A percentile compares a stretch with the other conserved stretches of the same genome.
Evolutionary conservation across 495 filamentous ascomycete species (phyloP).

Genomic region (Penicillium pulvis): DNA sequence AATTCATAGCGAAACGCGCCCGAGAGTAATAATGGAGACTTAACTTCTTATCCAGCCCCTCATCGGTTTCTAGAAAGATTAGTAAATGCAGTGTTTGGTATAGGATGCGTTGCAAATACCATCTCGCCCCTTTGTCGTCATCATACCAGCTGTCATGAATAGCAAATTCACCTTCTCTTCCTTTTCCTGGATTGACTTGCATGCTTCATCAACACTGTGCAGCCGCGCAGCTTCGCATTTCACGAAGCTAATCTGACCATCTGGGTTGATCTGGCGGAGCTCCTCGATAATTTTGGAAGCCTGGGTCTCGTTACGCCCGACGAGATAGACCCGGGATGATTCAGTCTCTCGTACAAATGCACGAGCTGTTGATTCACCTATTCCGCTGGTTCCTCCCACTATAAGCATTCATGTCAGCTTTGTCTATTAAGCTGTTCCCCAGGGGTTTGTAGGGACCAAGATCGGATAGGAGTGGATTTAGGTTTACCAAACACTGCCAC

Average conservation of each 20-base stretch:
- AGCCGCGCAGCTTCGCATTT: conserved; percentile 57
- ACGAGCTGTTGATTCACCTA: conserved; percentile 61
- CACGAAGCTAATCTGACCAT: conserved; percentile 48
- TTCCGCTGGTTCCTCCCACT: conserved; percentile 67
- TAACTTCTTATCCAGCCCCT: conserved; percentile 60
- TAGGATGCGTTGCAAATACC: conserved; percentile 17
- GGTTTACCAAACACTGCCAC: conserved; percentile 55
- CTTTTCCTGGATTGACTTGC: conserved; percentile 52
- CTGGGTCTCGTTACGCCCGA: conserved; percentile 46
- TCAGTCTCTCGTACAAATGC: conserved; percentile 54
- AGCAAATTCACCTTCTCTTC: conserved; percentile 63
- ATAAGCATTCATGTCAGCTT: conserved; percentile 14
- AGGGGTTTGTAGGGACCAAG: too few relatives aligned
- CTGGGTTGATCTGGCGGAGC: conserved; percentile 39
- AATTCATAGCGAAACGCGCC: conserved; percentile 62
- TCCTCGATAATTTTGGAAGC: conserved; percentile 42
- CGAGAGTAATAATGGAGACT: conserved; percentile 65
- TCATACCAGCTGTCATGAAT: conserved; percentile 43
- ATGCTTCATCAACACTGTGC: conserved; percentile 59
- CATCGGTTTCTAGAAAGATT: conserved; percentile 51
- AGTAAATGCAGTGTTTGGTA: conserved; percentile 5
- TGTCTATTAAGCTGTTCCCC: not conserved
- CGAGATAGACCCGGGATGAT: conserved; percentile 49
- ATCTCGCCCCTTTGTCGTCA: conserved; percentile 34
- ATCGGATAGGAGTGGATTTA: conserved; percentile 1